Conservation (phyloP, 2,329 filamentous ascomycete species). For the Colletotrichum theobromicola region DNA sequence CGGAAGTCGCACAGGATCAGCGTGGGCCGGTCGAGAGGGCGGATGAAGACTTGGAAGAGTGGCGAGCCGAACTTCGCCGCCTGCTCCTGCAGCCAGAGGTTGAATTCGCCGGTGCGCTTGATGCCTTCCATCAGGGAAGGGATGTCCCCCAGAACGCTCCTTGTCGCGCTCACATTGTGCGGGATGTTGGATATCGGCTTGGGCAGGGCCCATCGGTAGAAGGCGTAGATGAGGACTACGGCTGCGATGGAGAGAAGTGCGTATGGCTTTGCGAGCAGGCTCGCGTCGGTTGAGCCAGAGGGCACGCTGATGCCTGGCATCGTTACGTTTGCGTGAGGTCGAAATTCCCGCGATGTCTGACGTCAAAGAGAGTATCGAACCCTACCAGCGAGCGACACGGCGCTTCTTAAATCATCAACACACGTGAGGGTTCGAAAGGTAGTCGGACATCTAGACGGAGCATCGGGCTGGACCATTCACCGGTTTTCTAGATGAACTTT, state of each 20-base stretch:
- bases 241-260: background rate
- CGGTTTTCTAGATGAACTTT: background rate
- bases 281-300: background rate
- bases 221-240: background rate
- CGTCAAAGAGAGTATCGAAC: background rate
- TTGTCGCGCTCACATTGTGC: constrained; percentile 41
- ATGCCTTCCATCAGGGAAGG: constrained; percentile 43
- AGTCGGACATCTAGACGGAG: background rate
- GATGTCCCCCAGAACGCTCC: constrained; percentile 45
- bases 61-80: constrained; percentile 39
- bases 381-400: background rate
- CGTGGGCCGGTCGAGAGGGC: constrained; percentile 45
- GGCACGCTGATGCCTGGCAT: background rate
- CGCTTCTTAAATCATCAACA: background rate
- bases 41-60: constrained; percentile 52
- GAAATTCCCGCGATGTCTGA: background rate
- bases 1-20: constrained; percentile 45
- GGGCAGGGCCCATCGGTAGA: constrained; percentile 33
- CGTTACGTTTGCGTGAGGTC: background rate
- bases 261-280: background rate
- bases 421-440: background rate
- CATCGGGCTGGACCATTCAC: background rate
- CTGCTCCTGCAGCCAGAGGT: constrained; percentile 6
- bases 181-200: constrained; percentile 51
- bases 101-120: constrained; percentile 25